Evolutionary conservation across 2,329 filamentous ascomycete genomes (phyloP).

Genomic region (Aspergillus aculeatinus): DNA sequence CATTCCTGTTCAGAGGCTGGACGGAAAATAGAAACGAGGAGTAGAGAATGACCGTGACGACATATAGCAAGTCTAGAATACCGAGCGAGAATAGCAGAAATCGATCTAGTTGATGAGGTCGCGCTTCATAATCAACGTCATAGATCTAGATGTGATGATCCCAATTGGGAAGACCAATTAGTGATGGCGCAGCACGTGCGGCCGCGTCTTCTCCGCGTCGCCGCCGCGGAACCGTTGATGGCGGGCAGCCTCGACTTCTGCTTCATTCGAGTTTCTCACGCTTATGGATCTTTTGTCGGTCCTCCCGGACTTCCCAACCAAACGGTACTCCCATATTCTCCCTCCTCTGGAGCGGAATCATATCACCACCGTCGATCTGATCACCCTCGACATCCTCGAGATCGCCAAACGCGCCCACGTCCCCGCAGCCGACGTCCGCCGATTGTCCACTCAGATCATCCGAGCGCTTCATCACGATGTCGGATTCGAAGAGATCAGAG

Average conservation of each 20-base stretch:
- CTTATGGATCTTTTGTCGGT: constrained; percentile 72
- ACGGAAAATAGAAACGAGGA: no score
- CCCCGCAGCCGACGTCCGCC: constrained; percentile 75
- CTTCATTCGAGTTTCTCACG: constrained; percentile 9
- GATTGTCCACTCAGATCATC: constrained; percentile 67
- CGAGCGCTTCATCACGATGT: constrained; percentile 66
- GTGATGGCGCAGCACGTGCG: constrained; percentile 4
- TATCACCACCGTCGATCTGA: constrained; percentile 77
- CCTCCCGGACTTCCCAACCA: constrained; percentile 74
- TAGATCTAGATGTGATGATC: not conserved
- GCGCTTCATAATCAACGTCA: no score
- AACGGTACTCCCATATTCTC: constrained; percentile 71
- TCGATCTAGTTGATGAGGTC: no score
- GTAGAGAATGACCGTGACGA: no score
- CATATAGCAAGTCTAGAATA: no score
- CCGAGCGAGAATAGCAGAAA: not conserved
- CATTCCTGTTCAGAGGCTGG: no score
- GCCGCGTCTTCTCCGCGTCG: constrained; percentile 6
- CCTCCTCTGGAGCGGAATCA: constrained; percentile 75
- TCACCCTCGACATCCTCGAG: constrained; percentile 78
- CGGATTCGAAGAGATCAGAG: constrained; percentile 36
- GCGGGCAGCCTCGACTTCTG: not conserved
- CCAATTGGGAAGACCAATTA: not conserved
- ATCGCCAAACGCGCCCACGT: constrained; percentile 83
- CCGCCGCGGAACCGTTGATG: not conserved